A percentile compares a stretch with the other conserved stretches of the same genome.
phyloP scores from a whole-genome alignment of 345 rosid genomes.

The Ricinus communis region DNA sequence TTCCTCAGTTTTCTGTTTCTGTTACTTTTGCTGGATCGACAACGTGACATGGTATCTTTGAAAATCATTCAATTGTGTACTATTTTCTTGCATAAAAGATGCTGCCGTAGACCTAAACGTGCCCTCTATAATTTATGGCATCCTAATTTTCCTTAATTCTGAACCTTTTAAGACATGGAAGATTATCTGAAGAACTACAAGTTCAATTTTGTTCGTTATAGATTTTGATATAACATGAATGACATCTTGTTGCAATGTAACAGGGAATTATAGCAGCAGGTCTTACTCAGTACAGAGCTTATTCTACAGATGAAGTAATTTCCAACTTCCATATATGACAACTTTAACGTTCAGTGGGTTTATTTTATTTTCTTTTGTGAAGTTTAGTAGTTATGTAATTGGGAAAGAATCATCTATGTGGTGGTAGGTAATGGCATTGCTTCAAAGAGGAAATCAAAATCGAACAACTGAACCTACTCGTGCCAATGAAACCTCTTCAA shows the following conservation, averaged over 20 bases:
- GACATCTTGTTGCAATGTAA: constrained; percentile 6
- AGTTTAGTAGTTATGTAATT: constrained; percentile 4
- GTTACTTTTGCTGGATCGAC: too few species aligned
- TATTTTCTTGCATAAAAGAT: neutral
- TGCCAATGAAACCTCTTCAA: constrained; percentile 89
- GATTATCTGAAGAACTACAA: neutral
- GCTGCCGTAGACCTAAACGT: neutral
- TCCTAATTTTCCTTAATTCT: neutral
- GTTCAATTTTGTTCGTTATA: neutral
- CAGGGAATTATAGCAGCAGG: constrained; percentile 96
- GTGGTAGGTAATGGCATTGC: constrained; percentile 84
- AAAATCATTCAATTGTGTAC: too few species aligned
- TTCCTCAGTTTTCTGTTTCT: neutral
- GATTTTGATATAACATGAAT: constrained; percentile 6
- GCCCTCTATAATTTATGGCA: neutral
- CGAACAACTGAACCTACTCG: constrained; percentile 97
- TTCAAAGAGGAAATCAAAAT: constrained; percentile 86
- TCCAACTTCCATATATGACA: neutral
- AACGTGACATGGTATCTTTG: too few species aligned
- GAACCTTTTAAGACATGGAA: neutral
- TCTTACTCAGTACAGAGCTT: constrained; percentile 91
- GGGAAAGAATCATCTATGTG: constrained; percentile 13
- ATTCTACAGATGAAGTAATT: constrained; percentile 84
- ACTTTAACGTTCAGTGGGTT: too few species aligned
- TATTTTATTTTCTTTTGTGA: too few species aligned